Evolutionary conservation across 495 filamentous ascomycete genomes (phyloP).

Genomic region (Aspergillus leporis): DNA sequence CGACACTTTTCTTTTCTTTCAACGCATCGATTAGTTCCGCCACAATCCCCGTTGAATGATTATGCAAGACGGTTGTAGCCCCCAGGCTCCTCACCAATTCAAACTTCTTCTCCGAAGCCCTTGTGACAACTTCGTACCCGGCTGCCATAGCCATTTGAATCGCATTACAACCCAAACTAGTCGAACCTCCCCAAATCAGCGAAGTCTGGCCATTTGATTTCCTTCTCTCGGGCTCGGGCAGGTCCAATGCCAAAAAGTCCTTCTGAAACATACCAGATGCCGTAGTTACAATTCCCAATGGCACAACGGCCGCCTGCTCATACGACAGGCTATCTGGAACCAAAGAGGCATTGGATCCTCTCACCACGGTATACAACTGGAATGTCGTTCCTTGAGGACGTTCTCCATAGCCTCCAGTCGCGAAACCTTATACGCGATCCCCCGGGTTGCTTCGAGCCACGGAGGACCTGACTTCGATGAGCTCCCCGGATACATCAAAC

Average conservation of each 20-base stretch:
- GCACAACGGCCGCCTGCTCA: conserved; percentile 39
- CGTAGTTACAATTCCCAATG: conserved; percentile 52
- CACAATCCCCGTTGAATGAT: conserved; percentile 40
- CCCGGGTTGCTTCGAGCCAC: conserved; percentile 31
- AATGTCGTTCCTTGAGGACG: conserved; percentile 28
- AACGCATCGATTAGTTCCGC: conserved; percentile 24
- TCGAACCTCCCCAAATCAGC: conserved; percentile 61
- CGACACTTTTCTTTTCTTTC: conserved; percentile 29
- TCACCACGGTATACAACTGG: conserved; percentile 29
- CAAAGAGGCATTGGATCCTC: conserved; percentile 7
- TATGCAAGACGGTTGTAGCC: conserved; percentile 59
- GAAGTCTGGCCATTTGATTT: conserved; percentile 36
- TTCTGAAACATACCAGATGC: conserved; percentile 52
- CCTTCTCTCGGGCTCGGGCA: conserved; percentile 31
- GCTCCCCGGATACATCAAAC: conserved; percentile 45
- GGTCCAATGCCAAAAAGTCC: conserved; percentile 41
- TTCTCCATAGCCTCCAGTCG: conserved; percentile 13
- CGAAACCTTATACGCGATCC: conserved; percentile 30
- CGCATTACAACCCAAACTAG: conserved; percentile 58
- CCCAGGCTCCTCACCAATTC: conserved; percentile 53
- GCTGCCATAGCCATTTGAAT: conserved; percentile 62
- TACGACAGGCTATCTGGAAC: conserved; percentile 25
- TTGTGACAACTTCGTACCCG: conserved; percentile 59
- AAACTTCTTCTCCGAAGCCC: conserved; percentile 54
- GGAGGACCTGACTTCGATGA: conserved; percentile 40